phyloP scores from a whole-genome alignment of 2,329 filamentous ascomycete species.

The Microdochium trichocladiopsis region DNA sequence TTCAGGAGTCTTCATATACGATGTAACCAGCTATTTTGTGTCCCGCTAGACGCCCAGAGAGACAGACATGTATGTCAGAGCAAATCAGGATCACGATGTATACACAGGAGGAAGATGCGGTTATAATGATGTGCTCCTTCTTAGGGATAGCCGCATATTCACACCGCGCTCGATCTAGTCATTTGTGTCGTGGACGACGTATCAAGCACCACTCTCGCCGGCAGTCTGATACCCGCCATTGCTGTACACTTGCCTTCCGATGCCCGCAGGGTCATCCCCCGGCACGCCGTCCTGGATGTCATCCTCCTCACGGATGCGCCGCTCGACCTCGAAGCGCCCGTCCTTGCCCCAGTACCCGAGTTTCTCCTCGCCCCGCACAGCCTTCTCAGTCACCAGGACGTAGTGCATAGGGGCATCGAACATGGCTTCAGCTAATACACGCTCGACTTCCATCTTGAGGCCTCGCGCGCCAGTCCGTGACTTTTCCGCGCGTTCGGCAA shows the following conservation, averaged over 20 bases:
- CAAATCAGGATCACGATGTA: too few relatives aligned
- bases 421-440: conserved; percentile 71
- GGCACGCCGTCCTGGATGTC: conserved; percentile 10
- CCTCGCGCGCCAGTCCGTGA: conserved; percentile 71
- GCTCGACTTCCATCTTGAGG: conserved; percentile 74
- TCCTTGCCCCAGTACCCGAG: conserved; percentile 62
- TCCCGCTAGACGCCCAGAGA: too few relatives aligned
- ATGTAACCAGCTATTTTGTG: too few relatives aligned
- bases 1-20: too few relatives aligned
- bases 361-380: conserved; percentile 56
- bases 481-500: conserved; percentile 60
- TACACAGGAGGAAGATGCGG: too few relatives aligned
- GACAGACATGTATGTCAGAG: too few relatives aligned
- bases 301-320: conserved; percentile 60
- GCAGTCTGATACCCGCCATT: conserved; percentile 22
- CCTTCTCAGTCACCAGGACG: conserved; percentile 65
- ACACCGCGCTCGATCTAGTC: too few relatives aligned
- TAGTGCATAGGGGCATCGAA: conserved; percentile 74
- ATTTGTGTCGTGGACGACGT: too few relatives aligned
- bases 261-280: not conserved
- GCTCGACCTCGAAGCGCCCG: conserved; percentile 61
- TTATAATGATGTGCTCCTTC: too few relatives aligned
- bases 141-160: too few relatives aligned
- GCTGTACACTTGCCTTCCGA: conserved; percentile 1
- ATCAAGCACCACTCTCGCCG: conserved; percentile 23